Conservation (phyloP, 192 early-diverging fungal species). For the Gamsiella multidivaricata region DNA sequence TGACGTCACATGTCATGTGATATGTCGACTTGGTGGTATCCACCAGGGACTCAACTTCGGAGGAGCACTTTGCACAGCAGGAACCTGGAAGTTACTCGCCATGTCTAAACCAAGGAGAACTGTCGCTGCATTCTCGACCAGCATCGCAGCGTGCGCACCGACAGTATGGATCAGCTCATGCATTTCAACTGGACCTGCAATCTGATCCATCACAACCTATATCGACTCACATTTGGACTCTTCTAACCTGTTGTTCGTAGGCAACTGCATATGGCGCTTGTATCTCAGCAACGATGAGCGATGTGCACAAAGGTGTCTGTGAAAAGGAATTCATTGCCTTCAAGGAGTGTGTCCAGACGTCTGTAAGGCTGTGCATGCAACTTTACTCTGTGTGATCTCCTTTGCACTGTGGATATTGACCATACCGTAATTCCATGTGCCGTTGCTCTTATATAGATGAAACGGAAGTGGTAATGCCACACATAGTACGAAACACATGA, state of each 20-base stretch:
- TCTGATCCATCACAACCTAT: too few species aligned
- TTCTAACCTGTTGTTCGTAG: constrained; percentile 1
- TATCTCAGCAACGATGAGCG: constrained; percentile 44
- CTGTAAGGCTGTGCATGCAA: constrained; percentile 18
- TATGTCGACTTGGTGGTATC: too few species aligned
- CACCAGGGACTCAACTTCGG: background rate
- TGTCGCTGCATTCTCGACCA: constrained; percentile 40
- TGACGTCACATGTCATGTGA: constrained; percentile 1
- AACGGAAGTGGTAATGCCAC: constrained; percentile 37
- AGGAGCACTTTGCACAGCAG: background rate
- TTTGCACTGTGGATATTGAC: too few species aligned
- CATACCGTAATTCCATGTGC: background rate
- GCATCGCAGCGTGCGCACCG: constrained; percentile 30
- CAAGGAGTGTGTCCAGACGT: constrained; percentile 48
- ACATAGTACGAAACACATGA: background rate
- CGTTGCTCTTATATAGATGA: constrained; percentile 23
- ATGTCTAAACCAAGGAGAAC: constrained; percentile 52
- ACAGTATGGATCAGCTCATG: constrained; percentile 22
- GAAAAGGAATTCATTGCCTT: constrained; percentile 52
- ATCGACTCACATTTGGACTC: background rate
- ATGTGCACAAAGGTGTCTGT: constrained; percentile 46
- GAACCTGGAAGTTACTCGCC: background rate
- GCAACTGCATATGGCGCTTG: constrained; percentile 47
- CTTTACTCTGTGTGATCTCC: background rate
- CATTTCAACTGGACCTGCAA: too few species aligned